Conservation (phyloP, 176 grass and related monocot species). For the Saccharum officinarum region DNA sequence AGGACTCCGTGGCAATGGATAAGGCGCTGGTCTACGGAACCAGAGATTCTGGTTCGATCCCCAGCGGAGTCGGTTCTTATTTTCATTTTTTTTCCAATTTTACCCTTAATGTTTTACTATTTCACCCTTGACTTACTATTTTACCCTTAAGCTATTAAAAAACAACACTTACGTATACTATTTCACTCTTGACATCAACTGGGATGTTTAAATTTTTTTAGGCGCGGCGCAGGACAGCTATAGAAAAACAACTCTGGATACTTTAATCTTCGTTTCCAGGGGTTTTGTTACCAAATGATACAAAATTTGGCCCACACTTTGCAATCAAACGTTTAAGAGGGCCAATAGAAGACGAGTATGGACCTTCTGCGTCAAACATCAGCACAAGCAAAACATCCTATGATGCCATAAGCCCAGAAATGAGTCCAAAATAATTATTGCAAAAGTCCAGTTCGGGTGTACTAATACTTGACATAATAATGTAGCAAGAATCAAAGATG, state of each 20-base stretch:
- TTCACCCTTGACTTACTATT: no score
- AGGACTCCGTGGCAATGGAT: slow-evolving; percentile 92
- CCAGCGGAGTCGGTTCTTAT: slow-evolving; percentile 58
- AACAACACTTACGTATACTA: no score
- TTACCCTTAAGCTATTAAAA: neutral
- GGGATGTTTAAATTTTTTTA: neutral
- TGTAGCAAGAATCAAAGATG: slow-evolving; percentile 29
- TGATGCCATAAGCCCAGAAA: neutral
- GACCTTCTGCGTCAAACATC: neutral
- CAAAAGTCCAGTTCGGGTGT: neutral
- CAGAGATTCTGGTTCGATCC: slow-evolving; percentile 99
- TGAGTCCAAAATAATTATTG: slow-evolving; percentile 25
- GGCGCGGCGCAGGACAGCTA: no score
- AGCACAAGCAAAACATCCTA: neutral
- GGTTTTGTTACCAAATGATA: neutral
- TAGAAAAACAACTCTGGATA: no score
- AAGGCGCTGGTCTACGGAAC: slow-evolving; percentile 98
- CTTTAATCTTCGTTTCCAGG: neutral
- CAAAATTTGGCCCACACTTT: neutral
- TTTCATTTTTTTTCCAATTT: rapidly evolving
- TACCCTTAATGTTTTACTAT: no score
- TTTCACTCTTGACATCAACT: neutral
- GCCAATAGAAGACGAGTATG: neutral
- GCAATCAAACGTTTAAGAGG: neutral
- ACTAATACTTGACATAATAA: slow-evolving; percentile 22